Evolutionary conservation across 1,139 yeast species (phyloP), one percentile per base, ranked within the genome.

Genomic region (Lodderomyces parapsilosis): DNA sequence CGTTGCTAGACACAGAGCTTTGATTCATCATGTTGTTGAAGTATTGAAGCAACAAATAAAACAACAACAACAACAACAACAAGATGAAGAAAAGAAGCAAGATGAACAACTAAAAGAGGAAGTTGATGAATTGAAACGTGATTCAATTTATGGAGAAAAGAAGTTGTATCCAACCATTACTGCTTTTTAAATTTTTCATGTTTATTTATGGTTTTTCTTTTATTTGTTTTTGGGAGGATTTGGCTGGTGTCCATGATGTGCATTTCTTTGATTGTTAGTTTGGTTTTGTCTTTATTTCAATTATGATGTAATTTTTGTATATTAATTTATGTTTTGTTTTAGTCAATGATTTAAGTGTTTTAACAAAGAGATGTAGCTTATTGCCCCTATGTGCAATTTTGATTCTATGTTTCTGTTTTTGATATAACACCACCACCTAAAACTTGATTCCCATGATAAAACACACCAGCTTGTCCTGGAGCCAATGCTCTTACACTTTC

Each of bases 401-500:
- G 3, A 11, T 22, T 17, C 19, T 22, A 36, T 24, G 20, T 15
- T 8, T 36, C 30, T 10, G 36, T 30, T 27, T 28, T 36, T 17
- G 24, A 19, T 14, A 71, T 56, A 4, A 63, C 56, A 1, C 98
- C 98, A 23, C 91, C 80, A 0, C 98, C 98, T 14, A 93, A 59
- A 1, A 94, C 84, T 44, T 80, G 66, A 42, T 81, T 83, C 2
- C 74, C 78, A 36, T 74, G 66, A 60, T 91, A 93, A 9, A 91
- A 59, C 0, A 88, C 96, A 18, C 90, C 65, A 52, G 78, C 83
- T 59, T 93, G 99, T 0, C 98, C 99, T 0, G 94, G 89, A 0
- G 97, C 93, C 58, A 93, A 78, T 0, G 96, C 96, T 40, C 91
- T 65, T 30, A 78, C 81, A 5, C 38, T 38, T 3, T 43, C 35